Evolutionary conservation across 2,329 filamentous ascomycete species (phyloP), one percentile per base, ranked within the genome.

Genomic region (Diplocarpon rosae): DNA sequence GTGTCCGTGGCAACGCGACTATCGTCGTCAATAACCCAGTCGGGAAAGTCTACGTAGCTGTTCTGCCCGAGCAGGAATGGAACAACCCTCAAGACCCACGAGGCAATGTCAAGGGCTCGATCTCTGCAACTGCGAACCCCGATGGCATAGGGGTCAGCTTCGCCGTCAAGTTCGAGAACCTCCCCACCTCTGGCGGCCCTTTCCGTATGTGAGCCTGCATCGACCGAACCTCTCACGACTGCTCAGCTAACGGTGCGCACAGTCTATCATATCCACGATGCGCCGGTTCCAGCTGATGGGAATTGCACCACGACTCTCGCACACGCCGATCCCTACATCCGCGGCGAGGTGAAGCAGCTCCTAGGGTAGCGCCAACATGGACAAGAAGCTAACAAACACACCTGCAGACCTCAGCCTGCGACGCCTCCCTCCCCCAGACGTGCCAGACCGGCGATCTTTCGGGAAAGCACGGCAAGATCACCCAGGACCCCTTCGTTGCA

Each of bases 401-500:
- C 24, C 30, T 20, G 14, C 76, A 86, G 58, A 64, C 63, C 1
- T 68, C 78, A 4, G 56, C 71, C 5, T 90, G 85, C 65, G 69
- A 86, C 57, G 31, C 65, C 10, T 54, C 60, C 9, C 59, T 66
- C 6, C 80, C 80, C 7, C 63, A 73, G 49, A 78, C 75, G 9
- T 92, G 85, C 67, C 77, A 90, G 64, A 76, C 85, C 10, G 85
- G 85, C 52, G 85, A 90, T 61, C 69, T 88, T 45, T 75, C 76
- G 55, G 85, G 85, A 59, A 90, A 90, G 67, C 68, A 82, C 56
- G 83, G 83, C 50, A 69, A 70, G 48, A 73, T 84, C 56, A 68
- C 63, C 20, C 61, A 63, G 24, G 69, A 71, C 50, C 66, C 70
- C 11, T 79, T 71, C 58, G 58, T 60, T 24, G 63, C 61, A 44